Percentiles rank a stretch among this genome's conserved stretches.
phyloP scores from a whole-genome alignment of 441 rosid genomes.

The Melastoma candidum region DNA sequence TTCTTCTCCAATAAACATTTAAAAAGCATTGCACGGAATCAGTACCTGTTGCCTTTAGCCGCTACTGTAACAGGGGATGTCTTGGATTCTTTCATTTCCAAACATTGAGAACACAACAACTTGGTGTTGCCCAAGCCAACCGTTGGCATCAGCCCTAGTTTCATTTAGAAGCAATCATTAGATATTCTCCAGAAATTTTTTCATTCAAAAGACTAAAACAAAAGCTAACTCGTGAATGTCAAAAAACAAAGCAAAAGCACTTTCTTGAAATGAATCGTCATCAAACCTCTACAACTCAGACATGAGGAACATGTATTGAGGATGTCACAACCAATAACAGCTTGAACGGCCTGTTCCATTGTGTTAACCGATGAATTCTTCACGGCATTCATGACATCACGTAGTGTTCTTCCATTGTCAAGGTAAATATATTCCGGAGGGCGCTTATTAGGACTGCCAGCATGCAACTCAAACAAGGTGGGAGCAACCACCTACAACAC shows the following conservation, averaged over 20 bases:
- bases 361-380: slow-evolving; percentile 49
- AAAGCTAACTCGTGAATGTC: background rate
- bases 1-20: background rate
- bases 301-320: slow-evolving; percentile 49
- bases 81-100: slow-evolving; percentile 15
- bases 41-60: slow-evolving; percentile 37
- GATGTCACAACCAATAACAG: slow-evolving; percentile 37
- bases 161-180: background rate
- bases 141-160: slow-evolving; percentile 29
- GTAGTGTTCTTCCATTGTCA: slow-evolving; percentile 71
- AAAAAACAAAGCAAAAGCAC: slow-evolving; percentile 9
- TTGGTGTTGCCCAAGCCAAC: slow-evolving; percentile 22
- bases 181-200: slow-evolving; percentile 15
- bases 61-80: slow-evolving; percentile 20
- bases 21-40: background rate
- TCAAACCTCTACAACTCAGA: slow-evolving; percentile 76
- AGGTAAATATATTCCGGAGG: slow-evolving; percentile 70
- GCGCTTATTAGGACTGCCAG: slow-evolving; percentile 69
- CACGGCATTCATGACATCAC: slow-evolving; percentile 70
- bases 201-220: background rate
- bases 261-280: background rate
- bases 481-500: slow-evolving; percentile 51
- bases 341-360: slow-evolving; percentile 44
- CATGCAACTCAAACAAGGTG: slow-evolving; percentile 60
- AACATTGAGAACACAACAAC: slow-evolving; percentile 48